Evolutionary conservation across 179 eudicot genomes (phyloP), one percentile per base, ranked within the genome.

Genomic region (Spergularia azorica): DNA sequence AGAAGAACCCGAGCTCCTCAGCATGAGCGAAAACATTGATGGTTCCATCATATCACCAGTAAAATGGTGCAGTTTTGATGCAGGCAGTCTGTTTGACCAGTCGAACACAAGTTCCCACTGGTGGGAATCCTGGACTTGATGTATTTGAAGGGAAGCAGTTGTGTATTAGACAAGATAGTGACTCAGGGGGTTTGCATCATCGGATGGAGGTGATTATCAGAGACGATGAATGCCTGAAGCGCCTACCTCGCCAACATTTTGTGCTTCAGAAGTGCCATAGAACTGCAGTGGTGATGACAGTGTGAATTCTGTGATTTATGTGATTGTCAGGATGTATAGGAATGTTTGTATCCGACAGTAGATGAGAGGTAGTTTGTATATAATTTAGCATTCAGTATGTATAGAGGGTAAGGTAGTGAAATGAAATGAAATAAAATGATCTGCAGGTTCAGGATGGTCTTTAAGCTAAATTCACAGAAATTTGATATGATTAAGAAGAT

Each of bases 91-190:
- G 13, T 84, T 86, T 39, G 89, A 86, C 64, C 84, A 80, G 72
- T 75, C 89, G 12, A 81, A 76, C 75, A 78, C 79, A 56, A 79
- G 59, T 79, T 81, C 90, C 59, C 81, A 81, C 55, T 89, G 90
- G 93, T 89, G 93, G 93, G 88, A 89, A 36, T 79, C 75, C 58
- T 88, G 89, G 87, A 79, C 82, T 60, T 84, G 76, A 84, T 72
- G 39, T n/a, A 9, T 39, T 32, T 39, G 6, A 18, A 46, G 48
- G 32, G n/a, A 56, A 2, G 3, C 54, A 52, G 7, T 5, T 20
- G 59, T 32, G n/a, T n/a, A n/a, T n/a, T 48, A 9, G 39, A 46
- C 21, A 43, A 63, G 71, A 16, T 39, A 55, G 63, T 57, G 18
- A 39, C 38, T 56, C 12, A 69, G 52, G 4, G 39, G 54, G 32